Percentiles rank a stretch among this genome's conserved stretches.
These are phyloP conservation scores for Phytopythium oedochilum DNA, from an alignment of 352 stramenopile species.

Conservation along the genomic window DNA sequence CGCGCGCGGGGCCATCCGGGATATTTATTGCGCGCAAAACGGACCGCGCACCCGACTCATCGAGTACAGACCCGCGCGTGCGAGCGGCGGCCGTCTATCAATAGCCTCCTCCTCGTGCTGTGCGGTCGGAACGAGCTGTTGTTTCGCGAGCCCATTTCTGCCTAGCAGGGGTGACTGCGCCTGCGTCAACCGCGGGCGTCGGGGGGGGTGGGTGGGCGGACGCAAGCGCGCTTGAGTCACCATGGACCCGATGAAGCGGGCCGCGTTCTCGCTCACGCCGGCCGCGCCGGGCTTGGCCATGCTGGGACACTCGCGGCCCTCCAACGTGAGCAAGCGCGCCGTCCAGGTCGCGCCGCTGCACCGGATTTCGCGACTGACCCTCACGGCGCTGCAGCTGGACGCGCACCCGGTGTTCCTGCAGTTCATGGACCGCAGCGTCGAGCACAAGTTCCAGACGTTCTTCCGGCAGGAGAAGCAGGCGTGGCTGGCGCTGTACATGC, in stretches of 20 bases:
- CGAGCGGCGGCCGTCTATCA: neutral
- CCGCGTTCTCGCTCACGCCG: constrained; percentile 10
- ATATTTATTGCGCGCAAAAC: too few species aligned
- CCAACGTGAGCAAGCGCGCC: constrained; percentile 18
- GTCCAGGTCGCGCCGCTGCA: constrained; percentile 24
- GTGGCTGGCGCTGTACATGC: constrained; percentile 28
- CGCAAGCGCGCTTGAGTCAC: neutral
- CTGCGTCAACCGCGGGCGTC: neutral
- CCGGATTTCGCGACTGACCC: constrained; percentile 14
- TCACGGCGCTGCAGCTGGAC: constrained; percentile 35
- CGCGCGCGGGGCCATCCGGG: too few species aligned
- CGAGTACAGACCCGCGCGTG: too few species aligned
- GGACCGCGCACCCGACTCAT: too few species aligned
- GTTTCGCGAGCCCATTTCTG: neutral
- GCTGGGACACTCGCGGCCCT: neutral
- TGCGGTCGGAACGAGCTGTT: too few species aligned
- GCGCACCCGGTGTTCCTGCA: constrained; percentile 35
- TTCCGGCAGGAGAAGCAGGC: constrained; percentile 40
- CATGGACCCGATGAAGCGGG: constrained; percentile 1
- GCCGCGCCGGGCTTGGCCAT: neutral
- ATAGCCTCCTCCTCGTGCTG: neutral
- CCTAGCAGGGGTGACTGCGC: neutral
- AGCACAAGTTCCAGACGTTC: constrained; percentile 61
- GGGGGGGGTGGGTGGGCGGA: neutral
- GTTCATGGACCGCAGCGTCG: constrained; percentile 49